phyloP scores from a whole-genome alignment of 2,329 filamentous ascomycete species.

The Colletotrichum lentis region DNA sequence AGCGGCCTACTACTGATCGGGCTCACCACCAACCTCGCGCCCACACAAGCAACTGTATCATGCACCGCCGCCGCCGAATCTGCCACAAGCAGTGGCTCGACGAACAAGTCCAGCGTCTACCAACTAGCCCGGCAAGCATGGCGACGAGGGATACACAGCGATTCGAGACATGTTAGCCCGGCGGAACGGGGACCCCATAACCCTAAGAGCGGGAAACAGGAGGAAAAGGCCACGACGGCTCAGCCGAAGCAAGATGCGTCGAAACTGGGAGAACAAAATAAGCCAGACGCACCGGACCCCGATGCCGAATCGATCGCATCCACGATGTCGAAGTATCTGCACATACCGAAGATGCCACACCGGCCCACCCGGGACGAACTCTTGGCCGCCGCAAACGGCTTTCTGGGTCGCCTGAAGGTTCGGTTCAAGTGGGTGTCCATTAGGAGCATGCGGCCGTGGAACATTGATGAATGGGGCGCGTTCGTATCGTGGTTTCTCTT shows the following conservation, averaged over 20 bases:
- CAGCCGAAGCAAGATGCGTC: conserved; percentile 23
- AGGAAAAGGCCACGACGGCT: conserved; percentile 27
- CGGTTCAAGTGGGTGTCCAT: conserved; percentile 99
- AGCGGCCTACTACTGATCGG: conserved; percentile 63
- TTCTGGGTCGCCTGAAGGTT: conserved; percentile 88
- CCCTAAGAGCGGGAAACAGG: conserved; percentile 42
- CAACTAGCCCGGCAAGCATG: conserved; percentile 51
- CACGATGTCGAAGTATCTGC: conserved; percentile 67
- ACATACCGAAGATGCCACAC: conserved; percentile 77
- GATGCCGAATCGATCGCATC: conserved; percentile 56
- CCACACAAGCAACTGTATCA: conserved; percentile 50
- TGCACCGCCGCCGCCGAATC: conserved; percentile 53
- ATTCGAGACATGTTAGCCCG: conserved; percentile 40
- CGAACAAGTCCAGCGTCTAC: conserved; percentile 46
- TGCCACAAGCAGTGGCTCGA: conserved; percentile 41
- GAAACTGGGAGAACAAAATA: conserved; percentile 35
- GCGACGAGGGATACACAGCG: conserved; percentile 46
- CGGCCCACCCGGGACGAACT: conserved; percentile 93
- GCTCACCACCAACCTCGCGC: conserved; percentile 50
- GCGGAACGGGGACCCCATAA: conserved; percentile 46
- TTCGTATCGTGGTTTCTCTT: conserved; percentile 94
- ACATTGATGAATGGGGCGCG: conserved; percentile 93
- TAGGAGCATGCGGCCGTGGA: conserved; percentile 91
- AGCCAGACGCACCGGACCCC: conserved; percentile 39
- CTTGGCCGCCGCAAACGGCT: conserved; percentile 87